Conservation (phyloP, 1,284 basidiomycete species). For the Exobasidium rhododendri region DNA sequence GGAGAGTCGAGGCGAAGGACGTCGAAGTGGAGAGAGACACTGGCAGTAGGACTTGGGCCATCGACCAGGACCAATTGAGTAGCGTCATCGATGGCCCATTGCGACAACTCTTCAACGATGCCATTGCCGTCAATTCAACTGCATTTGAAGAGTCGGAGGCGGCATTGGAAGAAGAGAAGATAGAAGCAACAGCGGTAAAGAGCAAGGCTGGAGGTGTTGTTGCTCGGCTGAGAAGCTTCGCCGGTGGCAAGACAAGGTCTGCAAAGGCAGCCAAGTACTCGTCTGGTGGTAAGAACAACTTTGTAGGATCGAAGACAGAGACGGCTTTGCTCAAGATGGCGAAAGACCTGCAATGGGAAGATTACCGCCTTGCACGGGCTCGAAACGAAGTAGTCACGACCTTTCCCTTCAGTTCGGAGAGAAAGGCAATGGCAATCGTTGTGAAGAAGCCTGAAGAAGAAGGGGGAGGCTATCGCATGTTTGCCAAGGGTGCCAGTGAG, state of each 20-base stretch:
- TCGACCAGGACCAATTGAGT: constrained; percentile 66
- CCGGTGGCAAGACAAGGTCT: neutral
- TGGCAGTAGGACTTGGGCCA: constrained; percentile 62
- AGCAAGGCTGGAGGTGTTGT: neutral
- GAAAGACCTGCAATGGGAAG: constrained; percentile 77
- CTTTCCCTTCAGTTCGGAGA: constrained; percentile 90
- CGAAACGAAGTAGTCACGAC: constrained; percentile 73
- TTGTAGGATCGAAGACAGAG: constrained; percentile 95
- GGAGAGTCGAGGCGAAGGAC: constrained; percentile 60
- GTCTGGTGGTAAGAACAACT: constrained; percentile 57
- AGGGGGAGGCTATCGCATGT: constrained; percentile 69
- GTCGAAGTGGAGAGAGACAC: constrained; percentile 16
- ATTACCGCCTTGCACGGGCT: constrained; percentile 71
- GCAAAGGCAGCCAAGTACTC: constrained; percentile 10
- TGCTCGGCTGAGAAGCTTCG: neutral
- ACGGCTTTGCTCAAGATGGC: constrained; percentile 85
- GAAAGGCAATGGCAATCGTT: constrained; percentile 94
- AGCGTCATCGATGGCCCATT: constrained; percentile 66
- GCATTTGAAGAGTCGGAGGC: constrained; percentile 70
- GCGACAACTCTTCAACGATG: constrained; percentile 72
- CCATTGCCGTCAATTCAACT: constrained; percentile 89
- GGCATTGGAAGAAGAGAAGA: constrained; percentile 59
- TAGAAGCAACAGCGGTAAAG: constrained; percentile 57
- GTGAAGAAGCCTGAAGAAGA: constrained; percentile 64
- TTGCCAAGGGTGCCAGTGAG: constrained; percentile 90